Percentiles rank a stretch among this genome's conserved stretches.
Conservation (phyloP, 139 green algal species). For the Chlamydomonas asymmetrica region DNA sequence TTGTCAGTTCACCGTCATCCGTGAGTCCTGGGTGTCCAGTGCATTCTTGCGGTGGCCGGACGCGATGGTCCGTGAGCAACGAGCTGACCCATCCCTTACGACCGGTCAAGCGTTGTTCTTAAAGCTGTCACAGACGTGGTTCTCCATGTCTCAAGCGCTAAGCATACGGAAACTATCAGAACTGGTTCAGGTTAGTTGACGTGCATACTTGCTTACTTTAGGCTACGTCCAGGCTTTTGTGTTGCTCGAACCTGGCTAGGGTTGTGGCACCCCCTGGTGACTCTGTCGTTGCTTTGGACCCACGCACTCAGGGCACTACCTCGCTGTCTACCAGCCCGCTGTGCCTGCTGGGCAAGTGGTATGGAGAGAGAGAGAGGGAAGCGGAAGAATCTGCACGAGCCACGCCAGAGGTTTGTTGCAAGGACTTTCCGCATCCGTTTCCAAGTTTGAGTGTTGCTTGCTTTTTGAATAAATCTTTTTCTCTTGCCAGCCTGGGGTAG, state of each 20-base stretch:
- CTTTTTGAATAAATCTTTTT: neutral
- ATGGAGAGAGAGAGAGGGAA: conserved; percentile 29
- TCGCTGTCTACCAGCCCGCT: conserved; percentile 23
- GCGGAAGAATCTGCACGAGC: neutral
- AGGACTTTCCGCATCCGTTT: too few relatives aligned
- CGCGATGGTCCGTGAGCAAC: too few relatives aligned
- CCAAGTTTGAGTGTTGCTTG: too few relatives aligned
- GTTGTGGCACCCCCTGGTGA: too few relatives aligned
- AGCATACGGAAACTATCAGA: conserved; percentile 61
- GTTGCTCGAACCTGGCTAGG: neutral
- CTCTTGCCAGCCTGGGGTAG: neutral
- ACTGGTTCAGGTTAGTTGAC: conserved; percentile 44
- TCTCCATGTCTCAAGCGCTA: conserved; percentile 52
- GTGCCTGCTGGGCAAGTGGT: conserved; percentile 52
- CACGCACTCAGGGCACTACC: conserved; percentile 30
- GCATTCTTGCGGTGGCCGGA: too few relatives aligned
- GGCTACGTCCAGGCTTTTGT: neutral
- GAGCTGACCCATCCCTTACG: too few relatives aligned
- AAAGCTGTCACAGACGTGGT: neutral
- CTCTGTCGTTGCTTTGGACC: too few relatives aligned
- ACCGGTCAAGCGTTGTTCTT: neutral
- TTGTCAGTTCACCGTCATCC: too few relatives aligned
- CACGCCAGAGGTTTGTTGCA: too few relatives aligned
- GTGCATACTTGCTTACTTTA: neutral
- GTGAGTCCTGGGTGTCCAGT: too few relatives aligned